A percentile compares a stretch with the other conserved stretches of the same genome.
Evolutionary conservation across 2,329 filamentous ascomycete genomes (phyloP).

Genomic region (Verticillium alfalfae): DNA sequence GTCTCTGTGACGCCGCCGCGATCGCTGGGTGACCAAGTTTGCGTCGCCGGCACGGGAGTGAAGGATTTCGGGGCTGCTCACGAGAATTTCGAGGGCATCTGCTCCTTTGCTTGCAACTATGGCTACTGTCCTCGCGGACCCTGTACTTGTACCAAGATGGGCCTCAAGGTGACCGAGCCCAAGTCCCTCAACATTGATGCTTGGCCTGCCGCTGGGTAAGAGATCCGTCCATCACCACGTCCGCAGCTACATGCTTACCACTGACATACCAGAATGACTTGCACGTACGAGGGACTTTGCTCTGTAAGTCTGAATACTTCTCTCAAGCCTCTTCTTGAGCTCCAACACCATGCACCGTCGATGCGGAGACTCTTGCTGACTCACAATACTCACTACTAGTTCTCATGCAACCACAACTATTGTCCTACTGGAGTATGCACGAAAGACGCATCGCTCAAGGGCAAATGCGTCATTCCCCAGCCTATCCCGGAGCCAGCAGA

Average conservation of each 20-base stretch:
- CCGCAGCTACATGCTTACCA: neutral
- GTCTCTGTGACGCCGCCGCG: neutral
- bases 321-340: too few species aligned
- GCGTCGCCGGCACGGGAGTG: constrained; percentile 17
- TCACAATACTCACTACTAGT: neutral
- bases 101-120: constrained; percentile 20
- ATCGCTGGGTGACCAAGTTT: constrained; percentile 10
- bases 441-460: neutral
- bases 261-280: neutral
- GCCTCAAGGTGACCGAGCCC: constrained; percentile 14
- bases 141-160: constrained; percentile 25
- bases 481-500: neutral
- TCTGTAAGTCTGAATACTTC: neutral
- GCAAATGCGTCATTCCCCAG: constrained; percentile 2
- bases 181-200: neutral
- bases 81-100: constrained; percentile 26
- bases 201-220: neutral
- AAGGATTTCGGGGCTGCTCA: constrained; percentile 3
- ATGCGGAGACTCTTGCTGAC: neutral
- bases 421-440: constrained; percentile 28
- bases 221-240: neutral
- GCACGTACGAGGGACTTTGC: constrained; percentile 4
- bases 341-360: too few species aligned
- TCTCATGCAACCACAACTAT: constrained; percentile 37
- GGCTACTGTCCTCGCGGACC: constrained; percentile 23